Percentiles rank a stretch among this genome's conserved stretches.
phyloP scores from a whole-genome alignment of 495 filamentous ascomycete genomes.

The Oidiodendron maius region DNA sequence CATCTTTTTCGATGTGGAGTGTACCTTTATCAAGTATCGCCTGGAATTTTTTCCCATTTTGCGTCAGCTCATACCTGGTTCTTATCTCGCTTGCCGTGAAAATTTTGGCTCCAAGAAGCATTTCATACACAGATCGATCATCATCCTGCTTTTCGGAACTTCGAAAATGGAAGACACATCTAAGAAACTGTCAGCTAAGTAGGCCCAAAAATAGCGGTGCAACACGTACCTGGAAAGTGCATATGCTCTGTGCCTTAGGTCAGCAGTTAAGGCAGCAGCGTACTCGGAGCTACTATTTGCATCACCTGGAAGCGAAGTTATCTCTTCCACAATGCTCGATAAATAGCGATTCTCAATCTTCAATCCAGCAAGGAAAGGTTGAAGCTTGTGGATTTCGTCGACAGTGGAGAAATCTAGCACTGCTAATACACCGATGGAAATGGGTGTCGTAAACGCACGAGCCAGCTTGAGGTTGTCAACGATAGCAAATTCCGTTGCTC shows the following conservation, averaged over 20 bases:
- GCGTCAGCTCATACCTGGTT: slow-evolving; percentile 18
- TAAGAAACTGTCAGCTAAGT: neutral
- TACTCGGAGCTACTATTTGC: too few relatives aligned
- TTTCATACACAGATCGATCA: slow-evolving; percentile 21
- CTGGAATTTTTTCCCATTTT: slow-evolving; percentile 23
- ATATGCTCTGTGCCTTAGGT: slow-evolving; percentile 6
- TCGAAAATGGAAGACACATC: slow-evolving; percentile 25
- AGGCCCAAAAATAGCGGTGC: neutral
- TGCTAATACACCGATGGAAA: neutral
- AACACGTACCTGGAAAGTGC: slow-evolving; percentile 5
- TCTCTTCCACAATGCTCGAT: slow-evolving; percentile 2
- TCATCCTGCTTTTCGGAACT: slow-evolving; percentile 26
- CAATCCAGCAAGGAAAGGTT: slow-evolving; percentile 1
- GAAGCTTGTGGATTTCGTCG: slow-evolving; percentile 3
- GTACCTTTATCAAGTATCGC: slow-evolving; percentile 19
- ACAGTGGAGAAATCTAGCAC: slow-evolving; percentile 10
- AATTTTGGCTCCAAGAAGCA: slow-evolving; percentile 23
- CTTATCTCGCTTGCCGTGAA: slow-evolving; percentile 27
- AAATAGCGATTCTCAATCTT: slow-evolving; percentile 7
- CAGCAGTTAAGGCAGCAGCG: slow-evolving; percentile 1
- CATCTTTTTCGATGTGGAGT: slow-evolving; percentile 29
- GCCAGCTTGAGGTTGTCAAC: neutral
- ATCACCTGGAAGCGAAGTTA: slow-evolving; percentile 4
- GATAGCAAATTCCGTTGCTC: neutral
- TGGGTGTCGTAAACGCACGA: slow-evolving; percentile 1